Base-by-base conservation (phyloP, 441 rosid genomes). In the Euphorbia corollata region DNA sequence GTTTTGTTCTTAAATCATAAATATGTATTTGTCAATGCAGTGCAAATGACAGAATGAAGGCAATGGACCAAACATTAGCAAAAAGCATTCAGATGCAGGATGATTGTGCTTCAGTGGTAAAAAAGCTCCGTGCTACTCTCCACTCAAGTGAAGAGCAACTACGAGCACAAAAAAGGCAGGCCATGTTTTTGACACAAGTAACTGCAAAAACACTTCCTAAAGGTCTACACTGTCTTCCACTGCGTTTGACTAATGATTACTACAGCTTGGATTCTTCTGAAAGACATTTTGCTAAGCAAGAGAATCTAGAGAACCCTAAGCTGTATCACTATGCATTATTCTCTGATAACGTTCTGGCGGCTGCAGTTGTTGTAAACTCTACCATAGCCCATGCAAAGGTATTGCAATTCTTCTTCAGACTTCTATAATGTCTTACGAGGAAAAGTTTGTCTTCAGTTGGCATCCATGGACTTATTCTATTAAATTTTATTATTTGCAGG, bases 211-310 rank as follows among this genome's bases (percentile, higher is more conserved):
- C 97, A 8, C 78, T 91, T 67, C 93, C 99, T 20, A 93, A 91
- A 81, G 97, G 99, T 65, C 89, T 91, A 72, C 99, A 93, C 74
- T 91, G 99, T 79, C 96, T 93, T 71, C 96, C 99, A 8, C 73
- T 93, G 66, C 97, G 95, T 78, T 89, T 93, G 73, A 86, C 97
- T 58, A 77, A 84, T 18, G 96, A 89, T 74, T 93, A 87, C 67
- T 86, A 85, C 72, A 41, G 83, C 36, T 78, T 87, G 76, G 81
- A 78, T 77, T 74, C 89, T 72, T 82, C 92, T 43, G 78, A 85
- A 61, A 88, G 74, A 70, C 84, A 87, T 38, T 87, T 91, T 75
- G 81, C 85, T 15, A 81, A 84, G 79, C 90, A 81, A 72, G 86
- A 83, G 75, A 93, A 80, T 73, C 77, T 91, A 59, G 90, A 93